Conservation (phyloP, 2,329 filamentous ascomycete genomes). For the Cladosporium sp. region DNA sequence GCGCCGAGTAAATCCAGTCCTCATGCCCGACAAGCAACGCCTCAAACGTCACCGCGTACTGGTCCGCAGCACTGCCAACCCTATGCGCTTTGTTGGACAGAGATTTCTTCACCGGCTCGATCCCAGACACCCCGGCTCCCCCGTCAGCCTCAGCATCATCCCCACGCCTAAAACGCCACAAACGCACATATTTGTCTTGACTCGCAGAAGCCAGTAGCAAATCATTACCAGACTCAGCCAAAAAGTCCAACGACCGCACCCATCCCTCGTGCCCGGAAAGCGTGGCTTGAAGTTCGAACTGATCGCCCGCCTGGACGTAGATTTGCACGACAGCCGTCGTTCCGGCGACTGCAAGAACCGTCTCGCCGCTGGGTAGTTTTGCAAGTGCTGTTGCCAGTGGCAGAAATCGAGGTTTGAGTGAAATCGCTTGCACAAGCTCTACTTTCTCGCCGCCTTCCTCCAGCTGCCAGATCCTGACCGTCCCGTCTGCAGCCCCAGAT, state of each 20-base stretch:
- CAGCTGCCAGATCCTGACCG: constrained; percentile 63
- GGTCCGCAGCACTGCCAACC: constrained; percentile 55
- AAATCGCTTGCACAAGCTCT: constrained; percentile 62
- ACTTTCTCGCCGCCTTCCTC: constrained; percentile 26
- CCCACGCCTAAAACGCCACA: constrained; percentile 80
- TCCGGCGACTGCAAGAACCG: constrained; percentile 70
- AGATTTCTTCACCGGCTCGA: constrained; percentile 34
- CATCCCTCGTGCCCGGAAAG: constrained; percentile 89
- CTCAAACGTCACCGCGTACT: constrained; percentile 85
- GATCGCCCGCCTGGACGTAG: constrained; percentile 48
- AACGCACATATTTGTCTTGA: constrained; percentile 92
- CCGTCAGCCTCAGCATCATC: not conserved
- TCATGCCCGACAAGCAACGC: constrained; percentile 90
- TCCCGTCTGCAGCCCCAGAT: constrained; percentile 58
- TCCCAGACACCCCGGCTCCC: not conserved
- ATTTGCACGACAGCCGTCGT: constrained; percentile 79
- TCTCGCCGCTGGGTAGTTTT: constrained; percentile 45
- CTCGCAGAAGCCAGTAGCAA: constrained; percentile 84
- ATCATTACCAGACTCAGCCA: constrained; percentile 52
- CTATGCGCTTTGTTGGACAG: constrained; percentile 85
- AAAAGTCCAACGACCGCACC: constrained; percentile 81
- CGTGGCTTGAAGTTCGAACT: constrained; percentile 68
- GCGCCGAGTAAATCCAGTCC: constrained; percentile 92
- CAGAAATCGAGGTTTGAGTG: constrained; percentile 71
- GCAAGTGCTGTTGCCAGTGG: constrained; percentile 70